Evolutionary conservation across 23 red algal species (phyloP).

Genomic region (Agarophyton chilense): DNA sequence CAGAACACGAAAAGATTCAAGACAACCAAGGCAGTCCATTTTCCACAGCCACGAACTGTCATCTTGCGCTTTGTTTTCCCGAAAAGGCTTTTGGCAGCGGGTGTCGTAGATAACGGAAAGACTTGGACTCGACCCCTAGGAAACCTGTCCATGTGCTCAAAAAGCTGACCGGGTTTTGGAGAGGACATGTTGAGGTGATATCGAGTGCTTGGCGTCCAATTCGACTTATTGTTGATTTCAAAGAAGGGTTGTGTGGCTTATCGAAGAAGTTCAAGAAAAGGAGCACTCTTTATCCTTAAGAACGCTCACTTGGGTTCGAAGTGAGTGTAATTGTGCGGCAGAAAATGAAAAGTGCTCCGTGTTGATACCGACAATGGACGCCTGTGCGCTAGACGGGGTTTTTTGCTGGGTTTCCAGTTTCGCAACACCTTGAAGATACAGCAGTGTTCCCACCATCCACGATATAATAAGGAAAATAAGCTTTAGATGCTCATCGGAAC

Average conservation of each 20-base stretch:
- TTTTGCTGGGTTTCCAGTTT: not conserved
- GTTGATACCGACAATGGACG: constrained; percentile 1
- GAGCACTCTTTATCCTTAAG: not conserved
- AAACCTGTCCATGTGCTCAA: not conserved
- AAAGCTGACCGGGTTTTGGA: not conserved
- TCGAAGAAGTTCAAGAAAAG: not conserved
- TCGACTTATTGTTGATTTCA: not conserved
- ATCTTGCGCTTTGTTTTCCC: constrained; percentile 23
- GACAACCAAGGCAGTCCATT: constrained; percentile 8
- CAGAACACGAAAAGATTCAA: constrained; percentile 32
- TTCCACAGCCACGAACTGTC: constrained; percentile 1
- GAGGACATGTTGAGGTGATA: not conserved
- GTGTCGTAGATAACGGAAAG: constrained; percentile 11
- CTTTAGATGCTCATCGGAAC: not conserved
- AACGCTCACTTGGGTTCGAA: not conserved
- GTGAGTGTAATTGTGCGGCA: not conserved
- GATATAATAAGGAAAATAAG: not conserved
- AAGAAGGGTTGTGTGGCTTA: not conserved
- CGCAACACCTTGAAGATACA: not conserved
- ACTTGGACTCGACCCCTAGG: constrained; percentile 2
- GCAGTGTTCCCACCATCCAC: no score
- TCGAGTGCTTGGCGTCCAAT: not conserved
- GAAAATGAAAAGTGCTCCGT: not conserved
- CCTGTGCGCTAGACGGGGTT: not conserved
- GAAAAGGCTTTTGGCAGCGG: not conserved